Conservation (phyloP, 2,329 filamentous ascomycete genomes). For the Colletotrichum sp. region DNA sequence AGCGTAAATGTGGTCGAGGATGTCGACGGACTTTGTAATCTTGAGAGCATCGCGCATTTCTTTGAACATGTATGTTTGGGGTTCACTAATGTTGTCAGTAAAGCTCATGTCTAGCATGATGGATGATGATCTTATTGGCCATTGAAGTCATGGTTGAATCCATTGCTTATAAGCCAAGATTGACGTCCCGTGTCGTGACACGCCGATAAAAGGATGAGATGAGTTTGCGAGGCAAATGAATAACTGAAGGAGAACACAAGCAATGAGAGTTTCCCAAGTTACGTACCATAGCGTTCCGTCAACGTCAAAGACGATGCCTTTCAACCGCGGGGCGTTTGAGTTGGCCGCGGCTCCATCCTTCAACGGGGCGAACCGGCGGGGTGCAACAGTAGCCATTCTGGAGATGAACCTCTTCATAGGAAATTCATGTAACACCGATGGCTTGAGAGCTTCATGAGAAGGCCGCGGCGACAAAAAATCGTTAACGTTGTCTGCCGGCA, state of each 20-base stretch:
- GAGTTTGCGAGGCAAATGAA: background rate
- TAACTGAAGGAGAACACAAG: background rate
- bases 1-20: conserved; percentile 84
- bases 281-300: conserved; percentile 91
- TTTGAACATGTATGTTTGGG: conserved; percentile 94
- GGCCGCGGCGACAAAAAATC: background rate
- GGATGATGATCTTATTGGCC: background rate
- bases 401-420: conserved; percentile 35
- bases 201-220: background rate
- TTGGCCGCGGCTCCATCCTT: conserved; percentile 36
- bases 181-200: background rate
- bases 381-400: conserved; percentile 45
- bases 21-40: conserved; percentile 78
- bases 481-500: background rate
- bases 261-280: background rate
- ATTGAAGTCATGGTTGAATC: background rate
- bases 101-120: background rate
- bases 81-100: conserved; percentile 60
- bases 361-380: conserved; percentile 63
- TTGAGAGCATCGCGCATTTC: conserved; percentile 80
- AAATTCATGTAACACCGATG: background rate
- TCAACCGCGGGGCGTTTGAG: conserved; percentile 48
- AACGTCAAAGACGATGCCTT: conserved; percentile 84
- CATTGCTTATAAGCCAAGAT: background rate
- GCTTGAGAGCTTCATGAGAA: background rate